Conservation (phyloP, 1,139 yeast species). For the Scheffersomyces segobiensis region DNA sequence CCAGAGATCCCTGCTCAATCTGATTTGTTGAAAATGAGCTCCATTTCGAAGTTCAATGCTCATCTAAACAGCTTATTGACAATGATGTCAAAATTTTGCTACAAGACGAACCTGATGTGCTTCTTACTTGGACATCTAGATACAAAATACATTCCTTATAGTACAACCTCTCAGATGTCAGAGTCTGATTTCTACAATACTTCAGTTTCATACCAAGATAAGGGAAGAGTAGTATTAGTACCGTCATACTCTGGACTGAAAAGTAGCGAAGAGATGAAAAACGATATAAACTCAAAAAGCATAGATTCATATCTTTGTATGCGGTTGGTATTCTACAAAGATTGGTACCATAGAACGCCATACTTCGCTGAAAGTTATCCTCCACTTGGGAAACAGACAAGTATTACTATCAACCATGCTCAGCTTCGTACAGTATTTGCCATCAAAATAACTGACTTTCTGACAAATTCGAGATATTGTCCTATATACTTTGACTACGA, state of each 20-base stretch:
- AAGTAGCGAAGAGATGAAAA: neutral
- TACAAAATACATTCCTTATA: conserved; percentile 18
- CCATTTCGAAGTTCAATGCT: conserved; percentile 30
- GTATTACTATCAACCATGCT: conserved; percentile 7
- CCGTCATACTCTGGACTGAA: conserved; percentile 12
- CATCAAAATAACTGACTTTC: conserved; percentile 18
- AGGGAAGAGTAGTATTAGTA: conserved; percentile 21
- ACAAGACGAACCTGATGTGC: conserved; percentile 25
- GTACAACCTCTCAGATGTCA: neutral
- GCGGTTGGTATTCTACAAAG: conserved; percentile 34
- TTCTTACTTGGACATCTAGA: conserved; percentile 35
- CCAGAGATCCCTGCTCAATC: conserved; percentile 35
- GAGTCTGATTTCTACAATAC: neutral
- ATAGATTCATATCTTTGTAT: conserved; percentile 24
- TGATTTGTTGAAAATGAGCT: conserved; percentile 32
- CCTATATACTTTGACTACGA: conserved; percentile 28
- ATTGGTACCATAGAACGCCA: conserved; percentile 37
- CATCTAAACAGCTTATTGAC: conserved; percentile 32
- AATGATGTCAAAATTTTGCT: conserved; percentile 24
- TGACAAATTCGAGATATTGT: conserved; percentile 7
- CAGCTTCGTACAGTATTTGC: conserved; percentile 22
- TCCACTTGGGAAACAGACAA: neutral
- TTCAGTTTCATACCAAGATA: conserved; percentile 2
- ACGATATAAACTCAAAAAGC: neutral
- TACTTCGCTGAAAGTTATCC: conserved; percentile 16